Percentiles rank a stretch among this genome's conserved stretches.
Conservation (phyloP, 2,329 filamentous ascomycete species). For the Rosellinia necatrix region DNA sequence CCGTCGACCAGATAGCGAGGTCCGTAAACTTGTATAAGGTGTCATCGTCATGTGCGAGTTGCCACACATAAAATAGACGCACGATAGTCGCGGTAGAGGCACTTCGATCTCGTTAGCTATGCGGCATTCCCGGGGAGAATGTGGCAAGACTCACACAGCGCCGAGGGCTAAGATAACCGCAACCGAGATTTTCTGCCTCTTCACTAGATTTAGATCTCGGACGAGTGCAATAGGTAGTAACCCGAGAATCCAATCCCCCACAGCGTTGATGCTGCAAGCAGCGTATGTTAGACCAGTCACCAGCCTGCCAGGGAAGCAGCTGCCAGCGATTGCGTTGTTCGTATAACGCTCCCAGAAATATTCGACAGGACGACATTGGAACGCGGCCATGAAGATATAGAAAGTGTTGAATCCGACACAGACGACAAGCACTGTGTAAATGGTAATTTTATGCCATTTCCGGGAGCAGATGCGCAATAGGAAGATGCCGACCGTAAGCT, state of each 20-base stretch:
- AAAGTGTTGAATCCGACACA: constrained; percentile 42
- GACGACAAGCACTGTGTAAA: constrained; percentile 40
- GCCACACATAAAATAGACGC: constrained; percentile 48
- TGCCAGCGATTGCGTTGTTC: constrained; percentile 35
- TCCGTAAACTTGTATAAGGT: constrained; percentile 48
- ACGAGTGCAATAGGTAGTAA: constrained; percentile 45
- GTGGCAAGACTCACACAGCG: constrained; percentile 46
- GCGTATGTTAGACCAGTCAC: constrained; percentile 43
- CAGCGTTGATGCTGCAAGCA: constrained; percentile 42
- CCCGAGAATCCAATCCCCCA: constrained; percentile 44
- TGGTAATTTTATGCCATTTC: constrained; percentile 42
- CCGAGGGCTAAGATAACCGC: constrained; percentile 41
- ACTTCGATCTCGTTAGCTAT: constrained; percentile 28
- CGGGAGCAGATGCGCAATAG: constrained; percentile 45
- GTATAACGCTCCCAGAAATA: constrained; percentile 48
- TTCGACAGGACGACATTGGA: constrained; percentile 45
- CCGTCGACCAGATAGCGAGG: constrained; percentile 50
- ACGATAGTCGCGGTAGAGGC: constrained; percentile 49
- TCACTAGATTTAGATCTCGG: constrained; percentile 43
- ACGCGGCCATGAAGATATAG: constrained; percentile 45
- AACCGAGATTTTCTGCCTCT: constrained; percentile 43
- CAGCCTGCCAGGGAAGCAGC: constrained; percentile 40
- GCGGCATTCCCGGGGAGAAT: too few relatives aligned
- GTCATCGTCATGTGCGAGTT: constrained; percentile 43
- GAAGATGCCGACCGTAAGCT: constrained; percentile 47